A percentile compares a stretch with the other conserved stretches of the same genome.
These are phyloP conservation scores for Pythium chondricola DNA, from an alignment of 352 stramenopile species.

Conservation along the genomic window DNA sequence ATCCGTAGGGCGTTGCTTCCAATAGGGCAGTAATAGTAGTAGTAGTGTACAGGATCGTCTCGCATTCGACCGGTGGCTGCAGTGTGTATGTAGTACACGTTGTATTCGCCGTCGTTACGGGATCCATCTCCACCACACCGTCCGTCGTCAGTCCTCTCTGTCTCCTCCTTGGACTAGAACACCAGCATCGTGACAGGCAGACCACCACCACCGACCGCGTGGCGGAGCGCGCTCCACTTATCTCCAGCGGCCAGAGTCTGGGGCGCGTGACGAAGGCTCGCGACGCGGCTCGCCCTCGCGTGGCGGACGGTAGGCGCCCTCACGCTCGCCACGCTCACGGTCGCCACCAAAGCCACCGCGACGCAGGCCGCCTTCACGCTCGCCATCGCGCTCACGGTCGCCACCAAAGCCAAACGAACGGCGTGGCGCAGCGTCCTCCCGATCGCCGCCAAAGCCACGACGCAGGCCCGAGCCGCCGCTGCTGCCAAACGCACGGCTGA, in stretches of 20 bases:
- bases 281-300: constrained; percentile 18
- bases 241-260: constrained; percentile 64
- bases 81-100: too few species aligned
- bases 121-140: too few species aligned
- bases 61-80: too few species aligned
- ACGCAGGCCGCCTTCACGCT: constrained; percentile 1
- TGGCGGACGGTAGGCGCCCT: constrained; percentile 37
- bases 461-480: constrained; percentile 2
- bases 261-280: constrained; percentile 33
- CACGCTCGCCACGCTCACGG: constrained; percentile 23
- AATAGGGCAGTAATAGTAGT: too few species aligned
- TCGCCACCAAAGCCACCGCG: constrained; percentile 19
- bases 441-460: constrained; percentile 12
- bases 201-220: too few species aligned
- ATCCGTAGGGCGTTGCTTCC: too few species aligned
- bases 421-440: constrained; percentile 4
- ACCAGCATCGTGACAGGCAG: too few species aligned
- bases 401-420: constrained; percentile 32
- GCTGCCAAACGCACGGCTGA: not conserved
- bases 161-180: too few species aligned
- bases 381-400: constrained; percentile 22
- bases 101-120: too few species aligned
- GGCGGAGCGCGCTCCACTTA: too few species aligned
- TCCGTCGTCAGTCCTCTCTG: too few species aligned
- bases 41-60: too few species aligned